Base-by-base conservation (phyloP, 495 filamentous ascomycete species). In the Penicillium atrosanguineum region DNA sequence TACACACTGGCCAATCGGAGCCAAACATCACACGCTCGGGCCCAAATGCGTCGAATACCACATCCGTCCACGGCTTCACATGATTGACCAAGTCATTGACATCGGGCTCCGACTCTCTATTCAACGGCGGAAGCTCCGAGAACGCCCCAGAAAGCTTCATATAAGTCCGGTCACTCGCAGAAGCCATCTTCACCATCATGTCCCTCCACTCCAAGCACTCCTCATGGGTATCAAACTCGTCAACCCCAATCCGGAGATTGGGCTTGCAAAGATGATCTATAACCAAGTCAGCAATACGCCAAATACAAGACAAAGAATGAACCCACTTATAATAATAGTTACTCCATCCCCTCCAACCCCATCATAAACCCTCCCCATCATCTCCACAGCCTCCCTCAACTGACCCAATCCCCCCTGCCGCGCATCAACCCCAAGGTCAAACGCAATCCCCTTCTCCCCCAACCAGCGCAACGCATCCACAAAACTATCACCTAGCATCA, bases 121-220 rank as follows among this genome's bases (percentile, higher is more conserved):
- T 40, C 48, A 72, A 48, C 56, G 80, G 50, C 6, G 79, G 74
- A 65, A 95, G 76, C 72, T 95, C 88, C 4, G 84, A 80, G 64
- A 96, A 93, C 36, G 70, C 79, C 11, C 91, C 91, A 21, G 87
- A 91, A n/a, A 95, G 81, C 75, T 95, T 95, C 83, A 95, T 89
- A 73, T 88, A 94, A 6, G 84, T 87, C 15, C 65, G 73, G 28
- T 67, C 67, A 67, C 76, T 83, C 4, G 44, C 51, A 53, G 76
- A 75, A 56, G 80, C 79, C 56, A 89, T 81, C 6, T 63, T 54
- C 9, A 60, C 55, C 18, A 79, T 53, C 23, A 74, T 56, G 4
- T 61, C 42, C 39, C 66, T 71, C 74, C 76, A 81, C 29, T 70
- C 77, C 41, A 83, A 64, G 70, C 86, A 90, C 19, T 79, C 74